These are phyloP conservation scores for Pythium aristosporum DNA, from an alignment of 352 stramenopile genomes.

Conservation along the genomic window DNA sequence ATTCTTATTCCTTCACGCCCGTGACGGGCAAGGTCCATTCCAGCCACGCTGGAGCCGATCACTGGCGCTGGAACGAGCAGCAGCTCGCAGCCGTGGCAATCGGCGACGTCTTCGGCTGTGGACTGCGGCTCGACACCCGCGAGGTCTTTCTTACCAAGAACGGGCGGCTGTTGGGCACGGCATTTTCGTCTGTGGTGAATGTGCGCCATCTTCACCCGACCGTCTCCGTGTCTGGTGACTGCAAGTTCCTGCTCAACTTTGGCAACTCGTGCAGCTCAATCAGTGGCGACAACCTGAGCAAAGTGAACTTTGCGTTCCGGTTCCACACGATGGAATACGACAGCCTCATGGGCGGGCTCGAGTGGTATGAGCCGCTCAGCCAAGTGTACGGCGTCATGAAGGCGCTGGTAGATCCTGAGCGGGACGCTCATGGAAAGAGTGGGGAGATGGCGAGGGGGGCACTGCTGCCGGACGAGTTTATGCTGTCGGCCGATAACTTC, in stretches of 20 bases:
- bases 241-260: conserved; percentile 78
- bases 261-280: conserved; percentile 32
- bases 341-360: conserved; percentile 82
- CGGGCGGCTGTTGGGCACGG: conserved; percentile 68
- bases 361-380: conserved; percentile 86
- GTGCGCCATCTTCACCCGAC: conserved; percentile 61
- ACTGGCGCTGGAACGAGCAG: conserved; percentile 74
- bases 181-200: conserved; percentile 69
- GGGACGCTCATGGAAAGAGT: conserved; percentile 20
- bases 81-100: conserved; percentile 34
- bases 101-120: conserved; percentile 79
- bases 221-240: conserved; percentile 72
- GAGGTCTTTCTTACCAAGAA: conserved; percentile 90
- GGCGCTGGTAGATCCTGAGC: conserved; percentile 60
- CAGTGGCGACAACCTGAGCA: conserved; percentile 29
- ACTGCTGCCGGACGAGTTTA: conserved; percentile 77
- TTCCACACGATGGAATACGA: conserved; percentile 85
- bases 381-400: conserved; percentile 88
- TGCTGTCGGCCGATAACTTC: conserved; percentile 88
- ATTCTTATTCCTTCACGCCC: conserved; percentile 67
- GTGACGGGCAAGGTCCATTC: conserved; percentile 68
- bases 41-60: conserved; percentile 50
- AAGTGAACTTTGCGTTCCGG: conserved; percentile 71
- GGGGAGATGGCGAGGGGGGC: conserved; percentile 5
- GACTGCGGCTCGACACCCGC: conserved; percentile 72